phyloP scores from a whole-genome alignment of 352 stramenopile genomes.

The Globisporangium camurandrum region DNA sequence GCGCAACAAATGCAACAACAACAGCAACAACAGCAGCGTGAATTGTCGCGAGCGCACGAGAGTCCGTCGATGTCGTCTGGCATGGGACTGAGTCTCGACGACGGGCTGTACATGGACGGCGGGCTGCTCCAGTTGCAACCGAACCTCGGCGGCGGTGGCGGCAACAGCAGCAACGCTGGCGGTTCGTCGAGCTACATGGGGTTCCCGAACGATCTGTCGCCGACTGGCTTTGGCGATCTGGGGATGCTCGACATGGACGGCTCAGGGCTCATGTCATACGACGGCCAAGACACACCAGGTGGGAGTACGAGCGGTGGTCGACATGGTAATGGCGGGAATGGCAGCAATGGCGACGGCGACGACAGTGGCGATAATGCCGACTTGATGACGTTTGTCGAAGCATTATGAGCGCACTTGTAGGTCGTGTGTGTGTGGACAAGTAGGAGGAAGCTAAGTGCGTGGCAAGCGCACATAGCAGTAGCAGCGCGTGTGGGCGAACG shows the following conservation, averaged over 20 bases:
- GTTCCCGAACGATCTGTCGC: conserved; percentile 56
- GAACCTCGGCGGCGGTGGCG: too few species aligned
- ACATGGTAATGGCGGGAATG: conserved; percentile 15
- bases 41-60: conserved; percentile 23
- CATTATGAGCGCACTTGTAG: conserved; percentile 43
- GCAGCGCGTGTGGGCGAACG: too few species aligned
- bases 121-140: conserved; percentile 50
- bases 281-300: conserved; percentile 28
- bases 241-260: conserved; percentile 66
- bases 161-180: conserved; percentile 17
- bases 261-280: conserved; percentile 31
- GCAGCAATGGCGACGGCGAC: conserved; percentile 16
- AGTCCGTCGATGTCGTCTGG: conserved; percentile 40
- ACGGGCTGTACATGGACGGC: conserved; percentile 58
- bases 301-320: conserved; percentile 16
- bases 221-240: conserved; percentile 62
- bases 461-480: too few species aligned
- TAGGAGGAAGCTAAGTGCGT: too few species aligned
- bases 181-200: conserved; percentile 42
- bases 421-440: too few species aligned
- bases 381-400: conserved; percentile 71
- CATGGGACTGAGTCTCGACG: conserved; percentile 43
- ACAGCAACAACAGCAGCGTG: conserved; percentile 17
- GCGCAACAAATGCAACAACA: conserved; percentile 7
- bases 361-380: conserved; percentile 45